Evolutionary conservation across 129 eudicot species (phyloP), one percentile per base, ranked within the genome.

Genomic region (Oenanthe sinensis): DNA sequence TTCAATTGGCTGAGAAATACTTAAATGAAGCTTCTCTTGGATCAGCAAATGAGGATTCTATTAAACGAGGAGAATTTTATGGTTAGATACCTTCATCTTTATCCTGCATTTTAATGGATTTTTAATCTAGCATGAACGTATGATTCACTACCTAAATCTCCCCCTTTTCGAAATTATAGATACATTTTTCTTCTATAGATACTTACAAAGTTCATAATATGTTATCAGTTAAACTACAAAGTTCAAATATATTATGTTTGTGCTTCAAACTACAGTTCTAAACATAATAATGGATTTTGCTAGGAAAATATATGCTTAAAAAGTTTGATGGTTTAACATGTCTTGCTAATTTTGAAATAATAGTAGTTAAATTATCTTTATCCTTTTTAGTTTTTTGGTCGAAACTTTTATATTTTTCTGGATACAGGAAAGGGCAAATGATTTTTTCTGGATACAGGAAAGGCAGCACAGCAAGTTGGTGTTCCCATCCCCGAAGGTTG

Each of bases 1-100:
- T 95, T 37, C 98, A 91, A 69, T 83, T 95, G 78, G 98, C 98
- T 13, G 96, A 88, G 75, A 87, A 82, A 74, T 95, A 95, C 82
- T 65, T 95, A 36, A 20, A 12, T 60, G 88, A 88, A 44, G 98
- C 98, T 22, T 93, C 97, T 28, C 94, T 95, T 37, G 97, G 97
- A 43, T 92, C 90, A 50, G 98, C 98, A 43, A 95, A 95, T 87
- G 77, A 79, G 75, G 98, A 95, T 78, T 12, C 96, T 75, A 87
- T 91, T 19, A 81, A 65, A 4, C 77, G 84, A 58, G 98, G 98
- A 88, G 74, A 77, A 33, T 95, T 88, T 96, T 90, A 91, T 67
- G 96, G 95, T 91, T 79, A 88, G 86, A 10, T 71, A 55, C 74
- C 80, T 79, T 26, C 14, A 40, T 33, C 54, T 71, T 42, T 71